Conservation (phyloP, 805 yeast species). For the Priceomyces castillae region DNA sequence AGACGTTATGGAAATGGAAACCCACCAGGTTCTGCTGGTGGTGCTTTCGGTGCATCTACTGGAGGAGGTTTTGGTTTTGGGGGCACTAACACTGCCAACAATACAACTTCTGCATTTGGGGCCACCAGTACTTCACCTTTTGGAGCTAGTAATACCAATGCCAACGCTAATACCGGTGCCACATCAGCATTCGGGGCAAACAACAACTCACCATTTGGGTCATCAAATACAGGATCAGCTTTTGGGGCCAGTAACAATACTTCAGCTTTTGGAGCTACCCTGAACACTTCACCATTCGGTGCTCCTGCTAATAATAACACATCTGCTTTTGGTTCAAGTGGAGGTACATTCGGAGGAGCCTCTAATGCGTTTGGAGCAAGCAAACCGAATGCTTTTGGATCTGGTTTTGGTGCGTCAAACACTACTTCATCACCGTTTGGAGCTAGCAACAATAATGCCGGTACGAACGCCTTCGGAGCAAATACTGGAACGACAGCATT, state of each 20-base stretch:
- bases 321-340: constrained; percentile 24
- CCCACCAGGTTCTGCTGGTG: constrained; percentile 25
- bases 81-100: constrained; percentile 11
- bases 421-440: constrained; percentile 9
- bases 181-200: constrained; percentile 20
- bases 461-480: constrained; percentile 30
- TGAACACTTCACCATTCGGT: constrained; percentile 29
- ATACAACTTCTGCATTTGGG: constrained; percentile 19
- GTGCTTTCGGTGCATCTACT: constrained; percentile 31
- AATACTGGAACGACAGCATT: constrained; percentile 18
- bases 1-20: constrained; percentile 55
- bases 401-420: constrained; percentile 34
- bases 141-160: constrained; percentile 23
- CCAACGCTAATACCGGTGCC: constrained; percentile 5
- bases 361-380: constrained; percentile 28
- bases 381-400: constrained; percentile 39
- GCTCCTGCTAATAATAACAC: constrained; percentile 15
- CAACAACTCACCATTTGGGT: constrained; percentile 27
- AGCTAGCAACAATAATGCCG: constrained; percentile 13
- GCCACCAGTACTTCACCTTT: constrained; percentile 19
- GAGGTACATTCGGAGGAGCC: constrained; percentile 25
- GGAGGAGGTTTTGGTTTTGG: constrained; percentile 21
- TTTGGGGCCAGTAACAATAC: constrained; percentile 32
- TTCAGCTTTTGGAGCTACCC: constrained; percentile 11
- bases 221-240: constrained; percentile 28